Evolutionary conservation across 2,329 filamentous ascomycete genomes (phyloP).

Genomic region (Botrytis fragariae): DNA sequence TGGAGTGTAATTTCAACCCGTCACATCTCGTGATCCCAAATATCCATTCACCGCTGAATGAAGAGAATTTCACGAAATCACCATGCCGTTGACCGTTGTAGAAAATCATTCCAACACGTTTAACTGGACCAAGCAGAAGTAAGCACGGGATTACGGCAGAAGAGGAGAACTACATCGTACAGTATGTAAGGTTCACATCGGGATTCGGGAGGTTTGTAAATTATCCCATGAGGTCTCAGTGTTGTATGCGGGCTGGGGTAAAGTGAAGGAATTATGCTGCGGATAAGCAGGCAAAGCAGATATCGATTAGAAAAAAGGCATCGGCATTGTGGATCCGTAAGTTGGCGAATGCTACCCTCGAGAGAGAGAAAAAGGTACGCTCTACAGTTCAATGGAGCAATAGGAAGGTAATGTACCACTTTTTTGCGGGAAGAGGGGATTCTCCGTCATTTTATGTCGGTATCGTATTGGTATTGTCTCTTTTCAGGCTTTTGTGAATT

Average conservation of each 20-base stretch:
- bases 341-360: slow-evolving; percentile 10
- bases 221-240: neutral
- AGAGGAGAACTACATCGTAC: slow-evolving; percentile 2
- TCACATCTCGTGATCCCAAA: slow-evolving; percentile 14
- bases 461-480: neutral
- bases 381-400: slow-evolving; percentile 14
- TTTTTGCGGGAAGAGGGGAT: neutral
- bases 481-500: neutral
- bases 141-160: slow-evolving; percentile 13
- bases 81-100: slow-evolving; percentile 9
- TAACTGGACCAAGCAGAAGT: neutral
- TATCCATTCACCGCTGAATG: slow-evolving; percentile 14
- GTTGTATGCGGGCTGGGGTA: slow-evolving; percentile 11
- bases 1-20: slow-evolving; percentile 4
- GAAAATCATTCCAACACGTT: neutral
- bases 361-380: slow-evolving; percentile 16
- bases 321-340: slow-evolving; percentile 3
- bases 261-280: neutral
- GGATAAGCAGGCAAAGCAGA: slow-evolving; percentile 19
- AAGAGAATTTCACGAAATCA: slow-evolving; percentile 5
- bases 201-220: neutral
- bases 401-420: slow-evolving; percentile 15
- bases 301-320: neutral
- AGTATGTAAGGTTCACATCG: slow-evolving; percentile 12
- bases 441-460: neutral